Percentiles rank a stretch among this genome's conserved stretches.
Evolutionary conservation across 202 grass and related monocot species (phyloP).

Genomic region (Alloteropsis angusta): DNA sequence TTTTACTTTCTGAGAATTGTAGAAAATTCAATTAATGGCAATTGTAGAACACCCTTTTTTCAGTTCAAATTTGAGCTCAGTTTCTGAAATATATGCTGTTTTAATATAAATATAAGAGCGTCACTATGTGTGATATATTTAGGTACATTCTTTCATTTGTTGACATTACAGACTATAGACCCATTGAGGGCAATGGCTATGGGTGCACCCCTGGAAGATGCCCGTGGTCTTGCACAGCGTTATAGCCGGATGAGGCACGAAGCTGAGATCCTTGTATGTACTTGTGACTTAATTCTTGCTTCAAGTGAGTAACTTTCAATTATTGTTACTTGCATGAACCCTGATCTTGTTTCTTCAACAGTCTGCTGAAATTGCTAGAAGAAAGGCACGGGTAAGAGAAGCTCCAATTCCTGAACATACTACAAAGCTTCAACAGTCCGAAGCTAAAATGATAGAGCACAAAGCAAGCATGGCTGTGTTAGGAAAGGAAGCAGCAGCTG

Average conservation of each 20-base stretch:
- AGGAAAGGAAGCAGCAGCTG: conserved; percentile 89
- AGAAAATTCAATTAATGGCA: neutral
- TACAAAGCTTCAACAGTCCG: conserved; percentile 71
- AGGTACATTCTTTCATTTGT: conserved; percentile 15
- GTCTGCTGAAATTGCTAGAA: conserved; percentile 83
- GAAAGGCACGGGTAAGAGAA: conserved; percentile 85
- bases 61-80: neutral
- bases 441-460: conserved; percentile 87
- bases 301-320: neutral
- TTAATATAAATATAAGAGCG: neutral
- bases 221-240: conserved; percentile 78
- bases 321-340: conserved; percentile 18
- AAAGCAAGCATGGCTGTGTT: conserved; percentile 90
- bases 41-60: neutral
- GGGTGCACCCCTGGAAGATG: conserved; percentile 76
- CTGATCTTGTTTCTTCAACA: conserved; percentile 42
- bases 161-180: conserved; percentile 68
- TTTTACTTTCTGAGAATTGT: neutral
- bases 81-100: conserved; percentile 1
- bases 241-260: conserved; percentile 99
- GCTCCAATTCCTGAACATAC: conserved; percentile 68
- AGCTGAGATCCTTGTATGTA: conserved; percentile 69
- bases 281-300: neutral
- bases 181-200: conserved; percentile 73
- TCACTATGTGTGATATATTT: conserved; percentile 9